Conservation (phyloP, 2,329 filamentous ascomycete species). For the Cordyceps militaris region DNA sequence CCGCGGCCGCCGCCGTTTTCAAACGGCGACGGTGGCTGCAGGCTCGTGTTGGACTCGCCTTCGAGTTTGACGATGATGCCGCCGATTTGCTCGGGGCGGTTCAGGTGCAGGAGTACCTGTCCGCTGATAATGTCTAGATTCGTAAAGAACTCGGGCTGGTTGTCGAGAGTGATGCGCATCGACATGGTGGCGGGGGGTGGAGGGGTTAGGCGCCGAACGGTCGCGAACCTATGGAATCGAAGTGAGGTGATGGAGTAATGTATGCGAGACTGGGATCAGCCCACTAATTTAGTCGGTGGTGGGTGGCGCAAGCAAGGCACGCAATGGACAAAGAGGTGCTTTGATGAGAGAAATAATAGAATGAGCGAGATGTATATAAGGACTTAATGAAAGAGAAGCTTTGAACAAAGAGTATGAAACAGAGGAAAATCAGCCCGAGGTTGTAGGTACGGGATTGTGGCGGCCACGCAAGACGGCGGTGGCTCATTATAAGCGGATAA, state of each 20-base stretch:
- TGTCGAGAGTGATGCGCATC: conserved; percentile 59
- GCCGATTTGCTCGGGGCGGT: conserved; percentile 61
- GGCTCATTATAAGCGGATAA: no score
- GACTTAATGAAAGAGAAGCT: no score
- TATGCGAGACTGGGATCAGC: not conserved
- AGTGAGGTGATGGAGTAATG: not conserved
- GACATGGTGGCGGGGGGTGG: conserved; percentile 55
- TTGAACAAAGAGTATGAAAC: no score
- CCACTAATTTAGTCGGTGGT: no score
- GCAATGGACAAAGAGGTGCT: no score
- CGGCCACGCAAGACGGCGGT: no score
- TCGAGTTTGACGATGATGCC: conserved; percentile 78
- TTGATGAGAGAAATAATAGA: no score
- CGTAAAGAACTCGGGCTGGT: conserved; percentile 65
- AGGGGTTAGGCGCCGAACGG: conserved; percentile 3
- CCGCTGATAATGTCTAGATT: conserved; percentile 71
- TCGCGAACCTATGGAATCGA: not conserved
- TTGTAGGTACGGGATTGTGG: no score
- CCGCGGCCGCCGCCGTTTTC: conserved; percentile 33
- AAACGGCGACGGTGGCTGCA: conserved; percentile 43
- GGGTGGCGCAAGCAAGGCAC: no score
- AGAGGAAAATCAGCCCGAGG: no score
- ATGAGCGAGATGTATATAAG: no score
- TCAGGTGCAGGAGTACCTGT: conserved; percentile 47
- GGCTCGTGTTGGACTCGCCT: conserved; percentile 65